Evolutionary conservation across 768 basidiomycete genomes (phyloP).

Genomic region (Podaxis sp.): DNA sequence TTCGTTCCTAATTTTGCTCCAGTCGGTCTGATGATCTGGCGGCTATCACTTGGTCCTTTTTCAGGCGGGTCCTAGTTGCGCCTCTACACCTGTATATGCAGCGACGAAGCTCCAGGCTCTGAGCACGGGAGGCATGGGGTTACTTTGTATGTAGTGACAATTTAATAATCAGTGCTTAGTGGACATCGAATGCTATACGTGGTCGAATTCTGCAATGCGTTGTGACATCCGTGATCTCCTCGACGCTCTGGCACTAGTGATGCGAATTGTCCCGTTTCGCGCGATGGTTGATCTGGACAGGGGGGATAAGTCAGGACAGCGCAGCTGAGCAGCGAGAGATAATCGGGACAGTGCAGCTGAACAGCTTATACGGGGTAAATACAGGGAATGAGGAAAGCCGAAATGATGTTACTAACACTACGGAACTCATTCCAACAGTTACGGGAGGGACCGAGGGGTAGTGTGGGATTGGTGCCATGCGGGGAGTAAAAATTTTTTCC

Average conservation of each 20-base stretch:
- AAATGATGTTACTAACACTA: background rate
- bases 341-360: background rate
- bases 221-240: background rate
- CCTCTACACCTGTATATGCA: background rate
- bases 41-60: background rate
- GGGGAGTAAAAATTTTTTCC: background rate
- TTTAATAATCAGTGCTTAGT: background rate
- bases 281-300: background rate
- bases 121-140: background rate
- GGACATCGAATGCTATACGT: background rate
- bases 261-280: background rate
- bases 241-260: background rate
- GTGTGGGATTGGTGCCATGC: background rate
- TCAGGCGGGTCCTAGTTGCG: background rate
- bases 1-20: conserved; percentile 1
- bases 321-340: background rate
- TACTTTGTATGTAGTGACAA: background rate
- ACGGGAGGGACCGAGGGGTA: background rate
- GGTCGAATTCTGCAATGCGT: background rate
- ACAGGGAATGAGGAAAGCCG: background rate
- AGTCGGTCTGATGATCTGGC: background rate
- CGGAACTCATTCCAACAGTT: background rate
- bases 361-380: background rate
- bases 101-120: background rate
- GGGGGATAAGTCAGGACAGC: background rate